Base-by-base conservation (phyloP, 352 stramenopile genomes). In the Globisporangium parvum region DNA sequence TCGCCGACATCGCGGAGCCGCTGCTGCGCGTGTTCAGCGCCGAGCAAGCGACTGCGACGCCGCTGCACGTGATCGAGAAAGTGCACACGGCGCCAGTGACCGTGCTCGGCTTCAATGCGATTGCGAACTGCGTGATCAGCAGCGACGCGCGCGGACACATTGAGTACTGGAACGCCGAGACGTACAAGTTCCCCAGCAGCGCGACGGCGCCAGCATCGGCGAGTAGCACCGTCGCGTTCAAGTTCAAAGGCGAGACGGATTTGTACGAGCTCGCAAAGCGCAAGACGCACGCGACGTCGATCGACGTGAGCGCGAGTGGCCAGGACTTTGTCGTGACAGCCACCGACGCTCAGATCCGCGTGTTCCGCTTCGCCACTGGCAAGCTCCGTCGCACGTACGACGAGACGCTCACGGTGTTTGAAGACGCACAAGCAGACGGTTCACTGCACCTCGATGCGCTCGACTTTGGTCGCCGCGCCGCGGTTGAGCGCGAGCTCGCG, bases 201-300 rank as follows among this genome's bases (percentile, higher is more conserved):
- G 24, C 50, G 44, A 12, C 21, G 20, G 6, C 21, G 10, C 14
- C 14, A 47, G 23, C 3, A 15, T 2, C 51, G 26, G 51, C 62
- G 12, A 28, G 37, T 0, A 44, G 41, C 6, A 53, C 59, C 9
- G 51, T 75, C 23, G 77, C 80, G 49, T 98, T 97, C 67, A 77
- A 87, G 53, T 97, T 94, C 40, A 98, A 99, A 69, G 83, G 97
- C 21, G 87, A 98, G 41, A 99, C 97, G 8, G 94, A 99, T 68
- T 67, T 99, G 14, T 99, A 98, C 63, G 84, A 92, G 37, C 70
- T 99, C 35, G 87, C 93, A 28, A 99, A 99, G 74, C 66, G 62
- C 60, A 88, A 98, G 83, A 93, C 89, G 18, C 66, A 77, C 44
- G 74, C 87, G 17, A 91, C 75, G 42, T 78, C 77, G 4, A 85